Evolutionary conservation across 352 stramenopile species (phyloP), one percentile per base, ranked within the genome.

Genomic region (Globisporangium perplexum): DNA sequence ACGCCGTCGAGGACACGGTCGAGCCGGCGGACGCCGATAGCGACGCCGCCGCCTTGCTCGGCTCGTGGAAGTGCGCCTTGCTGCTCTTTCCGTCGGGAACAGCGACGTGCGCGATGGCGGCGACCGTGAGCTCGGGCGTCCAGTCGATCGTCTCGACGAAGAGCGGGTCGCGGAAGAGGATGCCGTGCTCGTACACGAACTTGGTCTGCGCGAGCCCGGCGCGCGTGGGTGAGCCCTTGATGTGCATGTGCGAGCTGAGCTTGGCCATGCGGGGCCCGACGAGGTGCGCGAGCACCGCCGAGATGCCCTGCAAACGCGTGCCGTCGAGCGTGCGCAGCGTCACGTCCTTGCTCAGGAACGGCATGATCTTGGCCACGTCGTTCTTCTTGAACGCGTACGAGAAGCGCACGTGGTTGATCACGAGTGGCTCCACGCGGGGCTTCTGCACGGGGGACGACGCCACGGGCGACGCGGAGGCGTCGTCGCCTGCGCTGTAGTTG

Each of bases 131-230:
- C 20, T 64, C 52, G 22, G 64, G 43, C 26, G 65, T 71, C 82
- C 82, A 92, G 44, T 87, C 70, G 50, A 92, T 52, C 30, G 88
- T 59, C 59, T 92, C 82, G 30, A 77, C 74, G 59, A 74, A 90
- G 7, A 90, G 62, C 31, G 76, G 65, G 47, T 88, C 64, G 43
- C 77, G 73, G 62, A 90, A 88, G 22, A 90, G 59, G 12, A 88
- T 59, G 10, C 82, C 82, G 55, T 86, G 72, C 47, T 92, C 77
- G 62, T 88, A 90, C 15, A 89, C 65, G 44, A 89, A 88, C 39
- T 67, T 73, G n/a, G 79, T 80, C 60, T 90, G 78, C 48, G 55
- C 70, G n/a, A 60, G 17, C 2, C 70, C 69, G 8, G 73, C 72
- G 51, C 71, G 67, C 31, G 68, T 65, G n/a, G 76, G 72, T 14